Evolutionary conservation across 1,284 basidiomycete species (phyloP).

Genomic region (Pterulicium gracile): DNA sequence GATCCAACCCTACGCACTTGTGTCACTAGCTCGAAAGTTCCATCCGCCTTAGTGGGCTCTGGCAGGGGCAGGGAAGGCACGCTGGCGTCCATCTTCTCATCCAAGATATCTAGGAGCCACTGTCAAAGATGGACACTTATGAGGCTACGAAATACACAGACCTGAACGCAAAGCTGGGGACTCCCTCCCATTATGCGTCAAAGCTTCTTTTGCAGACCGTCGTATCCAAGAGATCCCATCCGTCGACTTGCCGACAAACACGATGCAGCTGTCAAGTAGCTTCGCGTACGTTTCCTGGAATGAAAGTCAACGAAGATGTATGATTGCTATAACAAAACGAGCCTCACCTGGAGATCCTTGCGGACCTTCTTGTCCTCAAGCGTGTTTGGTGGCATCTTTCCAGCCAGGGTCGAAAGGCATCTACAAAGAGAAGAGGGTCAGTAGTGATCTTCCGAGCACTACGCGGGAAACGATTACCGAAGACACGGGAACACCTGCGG

Average conservation of each 20-base stretch:
- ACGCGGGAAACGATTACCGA: too few relatives aligned
- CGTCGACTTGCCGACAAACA: constrained; percentile 61
- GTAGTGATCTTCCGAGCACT: too few relatives aligned
- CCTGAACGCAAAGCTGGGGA: constrained; percentile 51
- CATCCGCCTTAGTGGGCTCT: constrained; percentile 31
- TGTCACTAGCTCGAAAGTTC: constrained; percentile 34
- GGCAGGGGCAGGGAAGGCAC: constrained; percentile 22
- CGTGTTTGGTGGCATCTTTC: constrained; percentile 82
- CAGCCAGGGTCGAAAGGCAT: constrained; percentile 71
- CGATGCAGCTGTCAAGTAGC: constrained; percentile 73
- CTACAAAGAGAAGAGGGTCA: too few relatives aligned
- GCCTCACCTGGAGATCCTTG: constrained; percentile 77
- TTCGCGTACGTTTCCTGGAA: constrained; percentile 74
- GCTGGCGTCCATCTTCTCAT: constrained; percentile 46
- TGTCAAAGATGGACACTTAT: constrained; percentile 6
- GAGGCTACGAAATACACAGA: constrained; percentile 11
- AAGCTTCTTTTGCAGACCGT: constrained; percentile 47
- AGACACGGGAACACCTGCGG: constrained; percentile 66
- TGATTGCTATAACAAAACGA: not conserved
- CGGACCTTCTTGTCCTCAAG: constrained; percentile 83
- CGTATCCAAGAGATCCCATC: constrained; percentile 78
- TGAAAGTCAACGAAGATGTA: constrained; percentile 4
- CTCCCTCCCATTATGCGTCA: constrained; percentile 50
- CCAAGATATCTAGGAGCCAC: constrained; percentile 18
- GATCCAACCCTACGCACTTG: constrained; percentile 33